Base-by-base conservation (phyloP, 139 green algal genomes). In the Ulvella scutata region DNA sequence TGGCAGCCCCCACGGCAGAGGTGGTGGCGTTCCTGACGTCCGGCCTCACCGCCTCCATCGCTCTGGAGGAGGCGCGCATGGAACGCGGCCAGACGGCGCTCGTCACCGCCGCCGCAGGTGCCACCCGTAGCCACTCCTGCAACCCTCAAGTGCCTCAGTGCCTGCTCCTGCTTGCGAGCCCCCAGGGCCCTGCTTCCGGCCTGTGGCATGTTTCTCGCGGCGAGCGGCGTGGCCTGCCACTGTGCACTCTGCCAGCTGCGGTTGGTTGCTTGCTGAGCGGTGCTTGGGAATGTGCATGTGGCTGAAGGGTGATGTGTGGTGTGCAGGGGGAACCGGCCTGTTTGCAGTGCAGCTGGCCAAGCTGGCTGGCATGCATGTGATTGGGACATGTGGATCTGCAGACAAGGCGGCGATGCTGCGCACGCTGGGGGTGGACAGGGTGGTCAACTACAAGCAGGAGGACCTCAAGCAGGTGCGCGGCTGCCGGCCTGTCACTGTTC, bases 301-400 rank as follows among this genome's bases (percentile, higher is more conserved):
- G n/a, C n/a, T n/a, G n/a, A n/a, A n/a, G n/a, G n/a, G n/a, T n/a
- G n/a, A n/a, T n/a, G n/a, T n/a, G n/a, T n/a, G n/a, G n/a, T n/a
- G n/a, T n/a, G n/a, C n/a, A n/a, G 81, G 81, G 0, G 93, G 93
- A 31, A 96, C 91, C 0, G 92, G 91, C 9, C 93, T 97, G 80
- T 96, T 98, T 83, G 92, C 88, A 9, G 92, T 97, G 38, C 93
- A 97, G 88, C 85, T 98, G 62, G 91, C 90, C 21, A 92, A 92
- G 84, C 62, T 88, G 6, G 84, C 85, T 6, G 93, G 93, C 17
- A 90, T 87, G 82, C 77, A 80, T 17, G 93, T 98, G 39, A 80
- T 98, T 23, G 94, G 85, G 33, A 97, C 91, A 26, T 96, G 90
- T 78, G 86, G 91, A 34, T 79, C 80, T 7, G 43, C 62, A 20